Base-by-base conservation (phyloP, 208 protist genomes). In the Lotmaria passim region DNA sequence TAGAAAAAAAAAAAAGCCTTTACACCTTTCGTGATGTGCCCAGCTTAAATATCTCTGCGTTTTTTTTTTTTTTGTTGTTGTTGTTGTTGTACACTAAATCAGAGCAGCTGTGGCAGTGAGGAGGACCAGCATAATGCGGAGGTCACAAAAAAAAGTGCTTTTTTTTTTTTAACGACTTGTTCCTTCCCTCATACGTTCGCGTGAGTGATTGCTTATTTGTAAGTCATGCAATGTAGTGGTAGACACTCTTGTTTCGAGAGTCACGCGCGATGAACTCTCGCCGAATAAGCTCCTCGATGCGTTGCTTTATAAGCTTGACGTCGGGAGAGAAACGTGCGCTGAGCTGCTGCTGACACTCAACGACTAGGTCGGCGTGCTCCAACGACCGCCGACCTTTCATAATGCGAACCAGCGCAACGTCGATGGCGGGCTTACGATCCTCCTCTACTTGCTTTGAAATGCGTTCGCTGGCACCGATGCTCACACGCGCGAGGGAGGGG, bases 211-310 rank as follows among this genome's bases (percentile, higher is more conserved):
- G 10, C 15, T 59, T 67, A 8, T 14, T 21, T 60, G 3, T 23
- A 19, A n/a, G 28, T 85, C 48, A 96, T 7, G 87, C 86, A n/a
- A 87, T 69, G 52, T 96, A 96, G 14, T 72, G 60, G 73, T 96
- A 96, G 11, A 83, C 33, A n/a, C 75, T 69, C 34, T 78, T 58
- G 31, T 82, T 71, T 15, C 79, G 83, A 34, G 66, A 28, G 72
- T 93, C 86, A 1, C 93, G 81, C 44, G 91, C 87, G 59, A 97
- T 86, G 59, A 86, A 95, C 14, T 92, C 86, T 23, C 87, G 81
- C 46, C 82, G 73, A 23, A 97, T 82, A 15, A 97, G 77, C 38
- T 97, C 87, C 65, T 96, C 93, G 57, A 97, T 82, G 50, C 91
- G 79, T 72, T 89, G 79, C 48, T 97, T 97, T 39, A 97, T 81